Evolutionary conservation across 495 filamentous ascomycete genomes (phyloP).

Genomic region (Penicillium maclennaniae): DNA sequence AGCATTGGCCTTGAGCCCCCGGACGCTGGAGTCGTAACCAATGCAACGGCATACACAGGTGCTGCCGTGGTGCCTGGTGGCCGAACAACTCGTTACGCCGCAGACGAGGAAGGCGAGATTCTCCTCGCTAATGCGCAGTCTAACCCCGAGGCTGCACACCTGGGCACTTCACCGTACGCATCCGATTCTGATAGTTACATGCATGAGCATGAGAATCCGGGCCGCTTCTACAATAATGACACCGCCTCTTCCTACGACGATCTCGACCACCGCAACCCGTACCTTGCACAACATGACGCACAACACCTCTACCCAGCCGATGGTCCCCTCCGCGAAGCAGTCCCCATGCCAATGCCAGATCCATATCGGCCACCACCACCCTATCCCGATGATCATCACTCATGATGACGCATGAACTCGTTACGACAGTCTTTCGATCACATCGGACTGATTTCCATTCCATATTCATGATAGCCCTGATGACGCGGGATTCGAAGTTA

Average conservation of each 20-base stretch:
- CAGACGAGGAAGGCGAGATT: slow-evolving; percentile 37
- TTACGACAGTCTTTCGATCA: slow-evolving; percentile 1
- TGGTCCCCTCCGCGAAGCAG: slow-evolving; percentile 25
- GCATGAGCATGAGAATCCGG: slow-evolving; percentile 19
- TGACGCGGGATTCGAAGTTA: slow-evolving; percentile 1
- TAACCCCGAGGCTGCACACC: slow-evolving; percentile 24
- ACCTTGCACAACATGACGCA: slow-evolving; percentile 6
- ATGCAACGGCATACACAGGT: slow-evolving; percentile 32
- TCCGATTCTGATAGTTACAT: slow-evolving; percentile 24
- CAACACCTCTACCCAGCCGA: slow-evolving; percentile 15
- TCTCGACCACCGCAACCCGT: slow-evolving; percentile 16
- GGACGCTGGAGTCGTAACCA: slow-evolving; percentile 6
- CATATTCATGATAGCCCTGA: slow-evolving; percentile 2
- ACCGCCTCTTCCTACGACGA: slow-evolving; percentile 29
- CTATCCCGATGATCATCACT: slow-evolving; percentile 23
- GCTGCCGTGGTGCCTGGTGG: slow-evolving; percentile 21
- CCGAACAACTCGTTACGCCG: slow-evolving; percentile 18
- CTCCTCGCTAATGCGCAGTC: slow-evolving; percentile 42
- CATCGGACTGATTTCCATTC: not conserved
- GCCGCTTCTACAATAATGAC: slow-evolving; percentile 17
- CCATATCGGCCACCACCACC: slow-evolving; percentile 31
- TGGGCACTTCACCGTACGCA: slow-evolving; percentile 19
- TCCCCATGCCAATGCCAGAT: slow-evolving; percentile 37
- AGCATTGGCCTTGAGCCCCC: slow-evolving; percentile 31
- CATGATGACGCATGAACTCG: slow-evolving; percentile 17